Evolutionary conservation across 2,329 filamentous ascomycete genomes (phyloP).

Genomic region (Acrodontium crateriforme): DNA sequence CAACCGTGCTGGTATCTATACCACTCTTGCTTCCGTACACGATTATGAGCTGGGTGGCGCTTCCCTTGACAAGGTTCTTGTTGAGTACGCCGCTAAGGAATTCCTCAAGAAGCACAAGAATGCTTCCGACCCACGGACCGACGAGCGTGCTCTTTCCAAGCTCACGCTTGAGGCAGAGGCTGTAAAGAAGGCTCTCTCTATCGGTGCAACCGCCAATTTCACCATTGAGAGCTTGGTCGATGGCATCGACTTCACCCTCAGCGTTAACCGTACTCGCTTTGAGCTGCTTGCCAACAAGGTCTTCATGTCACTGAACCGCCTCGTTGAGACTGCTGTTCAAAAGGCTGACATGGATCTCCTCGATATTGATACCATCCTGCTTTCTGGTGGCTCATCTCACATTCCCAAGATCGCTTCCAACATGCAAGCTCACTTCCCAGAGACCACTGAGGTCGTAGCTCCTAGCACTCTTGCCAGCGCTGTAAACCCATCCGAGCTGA

Average conservation of each 20-base stretch:
- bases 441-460: constrained; percentile 63
- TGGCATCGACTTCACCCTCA: constrained; percentile 80
- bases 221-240: constrained; percentile 83
- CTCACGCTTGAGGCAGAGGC: constrained; percentile 81
- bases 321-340: constrained; percentile 73
- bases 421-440: constrained; percentile 66
- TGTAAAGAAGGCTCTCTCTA: constrained; percentile 80
- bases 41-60: constrained; percentile 88
- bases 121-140: constrained; percentile 58
- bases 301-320: constrained; percentile 72
- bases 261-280: constrained; percentile 85
- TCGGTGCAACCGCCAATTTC: constrained; percentile 79
- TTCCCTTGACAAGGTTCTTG: constrained; percentile 76
- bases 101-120: constrained; percentile 93
- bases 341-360: constrained; percentile 87
- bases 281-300: constrained; percentile 79
- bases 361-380: constrained; percentile 87
- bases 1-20: constrained; percentile 91
- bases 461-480: constrained; percentile 65
- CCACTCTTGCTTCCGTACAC: constrained; percentile 79
- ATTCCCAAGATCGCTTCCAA: constrained; percentile 84
- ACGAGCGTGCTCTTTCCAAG: constrained; percentile 74
- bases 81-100: constrained; percentile 97
- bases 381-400: constrained; percentile 83
- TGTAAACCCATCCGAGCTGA: constrained; percentile 86